Conservation (phyloP, 2,329 filamentous ascomycete genomes). For the Diplocarpon mali region DNA sequence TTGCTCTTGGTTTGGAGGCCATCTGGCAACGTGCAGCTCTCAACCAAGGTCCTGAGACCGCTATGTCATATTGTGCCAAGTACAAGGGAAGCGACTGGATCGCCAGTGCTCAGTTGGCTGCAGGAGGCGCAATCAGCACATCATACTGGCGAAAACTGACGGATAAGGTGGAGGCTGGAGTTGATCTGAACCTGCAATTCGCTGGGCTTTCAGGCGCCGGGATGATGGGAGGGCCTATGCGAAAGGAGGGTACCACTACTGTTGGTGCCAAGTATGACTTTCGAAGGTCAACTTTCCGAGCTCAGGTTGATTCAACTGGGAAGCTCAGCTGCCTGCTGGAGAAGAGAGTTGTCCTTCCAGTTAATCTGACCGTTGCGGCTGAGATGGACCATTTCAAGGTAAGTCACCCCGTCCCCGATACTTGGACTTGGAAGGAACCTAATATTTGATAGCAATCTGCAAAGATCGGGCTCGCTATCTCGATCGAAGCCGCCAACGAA, state of each 20-base stretch:
- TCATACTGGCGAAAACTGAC: constrained; percentile 91
- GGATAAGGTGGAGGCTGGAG: constrained; percentile 91
- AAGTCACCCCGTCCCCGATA: constrained; percentile 31
- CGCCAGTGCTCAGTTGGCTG: constrained; percentile 70
- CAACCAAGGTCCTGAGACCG: constrained; percentile 79
- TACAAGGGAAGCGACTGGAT: constrained; percentile 93
- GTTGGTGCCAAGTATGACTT: constrained; percentile 98
- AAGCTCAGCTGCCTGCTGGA: constrained; percentile 88
- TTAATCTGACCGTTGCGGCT: constrained; percentile 88
- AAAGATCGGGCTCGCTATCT: constrained; percentile 89
- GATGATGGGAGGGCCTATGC: constrained; percentile 63
- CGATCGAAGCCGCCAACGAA: constrained; percentile 75
- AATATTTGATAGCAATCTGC: constrained; percentile 63
- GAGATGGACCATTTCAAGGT: constrained; percentile 96
- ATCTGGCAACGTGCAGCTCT: constrained; percentile 86
- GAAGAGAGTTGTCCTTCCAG: constrained; percentile 88
- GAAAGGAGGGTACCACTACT: constrained; percentile 82
- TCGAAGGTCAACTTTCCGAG: constrained; percentile 86
- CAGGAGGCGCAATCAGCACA: constrained; percentile 76
- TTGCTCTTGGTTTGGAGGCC: constrained; percentile 81
- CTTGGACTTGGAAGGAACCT: constrained; percentile 14
- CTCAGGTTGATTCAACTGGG: constrained; percentile 89
- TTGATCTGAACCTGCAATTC: constrained; percentile 85
- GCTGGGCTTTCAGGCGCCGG: constrained; percentile 49
- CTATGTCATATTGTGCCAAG: constrained; percentile 77